Conservation (phyloP, 2,329 filamentous ascomycete genomes). For the Clonostachys sp. region DNA sequence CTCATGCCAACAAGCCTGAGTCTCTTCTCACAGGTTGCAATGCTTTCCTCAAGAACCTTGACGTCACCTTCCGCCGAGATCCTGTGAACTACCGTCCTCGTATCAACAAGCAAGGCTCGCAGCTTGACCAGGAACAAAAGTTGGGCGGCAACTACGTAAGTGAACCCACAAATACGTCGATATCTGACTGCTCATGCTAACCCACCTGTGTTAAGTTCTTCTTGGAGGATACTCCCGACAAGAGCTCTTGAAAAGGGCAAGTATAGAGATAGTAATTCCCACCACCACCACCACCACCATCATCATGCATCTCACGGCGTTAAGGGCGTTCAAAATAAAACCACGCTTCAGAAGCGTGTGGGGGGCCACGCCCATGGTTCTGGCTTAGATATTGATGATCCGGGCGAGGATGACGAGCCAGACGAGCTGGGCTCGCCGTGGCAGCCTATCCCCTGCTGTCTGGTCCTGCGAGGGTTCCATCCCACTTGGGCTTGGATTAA, state of each 20-base stretch:
- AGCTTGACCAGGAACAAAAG: slow-evolving; percentile 98
- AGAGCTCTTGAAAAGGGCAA: slow-evolving; percentile 56
- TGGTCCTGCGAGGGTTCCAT: slow-evolving; percentile 45
- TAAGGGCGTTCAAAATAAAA: slow-evolving; percentile 42
- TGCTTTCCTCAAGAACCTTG: slow-evolving; percentile 89
- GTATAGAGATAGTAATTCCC: slow-evolving; percentile 7
- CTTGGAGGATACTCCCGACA: slow-evolving; percentile 69
- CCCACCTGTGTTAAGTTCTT: slow-evolving; percentile 65
- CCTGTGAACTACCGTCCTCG: slow-evolving; percentile 93
- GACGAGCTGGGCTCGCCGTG: slow-evolving; percentile 56
- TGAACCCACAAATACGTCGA: slow-evolving; percentile 11
- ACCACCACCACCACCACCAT: slow-evolving; percentile 16
- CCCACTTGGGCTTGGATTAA: slow-evolving; percentile 1
- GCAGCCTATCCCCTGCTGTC: slow-evolving; percentile 64
- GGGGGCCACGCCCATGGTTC: slow-evolving; percentile 19
- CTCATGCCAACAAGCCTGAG: slow-evolving; percentile 86
- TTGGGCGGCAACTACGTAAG: slow-evolving; percentile 82
- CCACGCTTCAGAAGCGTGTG: slow-evolving; percentile 17
- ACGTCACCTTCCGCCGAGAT: slow-evolving; percentile 98
- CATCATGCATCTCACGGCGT: slow-evolving; percentile 18
- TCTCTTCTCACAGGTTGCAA: slow-evolving; percentile 95
- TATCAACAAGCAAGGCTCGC: slow-evolving; percentile 96
- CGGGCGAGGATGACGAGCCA: slow-evolving; percentile 62
- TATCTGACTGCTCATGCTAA: slow-evolving; percentile 7
- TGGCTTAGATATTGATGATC: slow-evolving; percentile 39